phyloP scores from a whole-genome alignment of 192 early-diverging fungal genomes.

The Linnemannia schmuckeri region DNA sequence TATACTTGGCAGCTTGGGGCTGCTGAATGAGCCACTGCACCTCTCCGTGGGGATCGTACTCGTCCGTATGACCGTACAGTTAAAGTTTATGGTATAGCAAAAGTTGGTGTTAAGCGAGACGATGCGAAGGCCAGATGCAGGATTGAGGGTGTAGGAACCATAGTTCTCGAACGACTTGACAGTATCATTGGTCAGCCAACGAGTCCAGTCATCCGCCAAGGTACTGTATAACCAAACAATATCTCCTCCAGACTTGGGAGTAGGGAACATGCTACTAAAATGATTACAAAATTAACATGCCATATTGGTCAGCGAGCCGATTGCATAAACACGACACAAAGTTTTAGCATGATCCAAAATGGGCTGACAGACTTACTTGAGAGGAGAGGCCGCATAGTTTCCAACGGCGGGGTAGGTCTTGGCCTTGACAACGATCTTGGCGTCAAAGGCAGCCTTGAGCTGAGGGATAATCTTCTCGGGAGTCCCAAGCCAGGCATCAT shows the following conservation, averaged over 20 bases:
- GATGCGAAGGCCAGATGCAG: slow-evolving; percentile 58
- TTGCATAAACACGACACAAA: neutral
- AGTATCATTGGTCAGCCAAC: slow-evolving; percentile 57
- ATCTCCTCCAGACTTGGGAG: slow-evolving; percentile 25
- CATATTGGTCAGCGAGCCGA: neutral
- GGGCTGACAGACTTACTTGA: slow-evolving; percentile 12
- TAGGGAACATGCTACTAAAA: slow-evolving; percentile 30
- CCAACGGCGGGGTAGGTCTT: slow-evolving; percentile 64
- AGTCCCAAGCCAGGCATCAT: slow-evolving; percentile 63
- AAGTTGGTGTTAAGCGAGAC: slow-evolving; percentile 71
- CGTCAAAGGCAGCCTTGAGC: slow-evolving; percentile 46
- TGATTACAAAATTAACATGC: neutral
- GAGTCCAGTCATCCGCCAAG: slow-evolving; percentile 56
- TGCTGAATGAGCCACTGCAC: slow-evolving; percentile 63
- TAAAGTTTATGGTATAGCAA: slow-evolving; percentile 68
- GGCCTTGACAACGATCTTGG: slow-evolving; percentile 35
- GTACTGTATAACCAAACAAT: slow-evolving; percentile 66
- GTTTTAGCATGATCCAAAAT: neutral
- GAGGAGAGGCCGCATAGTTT: slow-evolving; percentile 65
- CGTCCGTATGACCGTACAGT: slow-evolving; percentile 54
- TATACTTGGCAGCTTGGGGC: slow-evolving; percentile 63
- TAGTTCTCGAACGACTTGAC: slow-evolving; percentile 45
- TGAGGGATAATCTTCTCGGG: slow-evolving; percentile 38
- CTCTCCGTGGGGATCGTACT: slow-evolving; percentile 61
- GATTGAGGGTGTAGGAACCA: slow-evolving; percentile 62